Evolutionary conservation across 2,329 filamentous ascomycete species (phyloP), one percentile per base, ranked within the genome.

Genomic region (Grosmannia penicillata): DNA sequence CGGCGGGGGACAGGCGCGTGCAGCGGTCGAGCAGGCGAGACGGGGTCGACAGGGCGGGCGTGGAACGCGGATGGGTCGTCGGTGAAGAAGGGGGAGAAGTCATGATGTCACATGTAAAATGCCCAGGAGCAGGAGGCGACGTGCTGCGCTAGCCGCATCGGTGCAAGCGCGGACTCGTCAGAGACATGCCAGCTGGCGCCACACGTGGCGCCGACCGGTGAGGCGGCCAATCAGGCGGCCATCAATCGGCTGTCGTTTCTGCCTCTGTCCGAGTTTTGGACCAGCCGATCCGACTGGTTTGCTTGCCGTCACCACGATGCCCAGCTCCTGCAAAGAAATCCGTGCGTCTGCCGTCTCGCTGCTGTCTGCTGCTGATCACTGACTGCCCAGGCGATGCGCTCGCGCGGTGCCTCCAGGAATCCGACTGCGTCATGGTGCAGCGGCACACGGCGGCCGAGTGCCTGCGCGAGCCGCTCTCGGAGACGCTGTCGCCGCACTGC

Each of bases 271-370:
- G n/a, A n/a, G n/a, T 31, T 31, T 31, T 18, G 17, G 10, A 21
- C 7, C 15, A n/a, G n/a, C n/a, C n/a, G n/a, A 21, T 31, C 29
- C 18, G 27, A 15, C 21, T 18, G 21, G 4, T 10, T 31, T 14
- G 5, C 21, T 8, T 18, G 17, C 18, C 15, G 8, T n/a, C 11
- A 2, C 17, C 32, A 45, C 25, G 23, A 56, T 96, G 91, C 87
- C 89, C 41, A 86, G 82, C 60, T 95, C 89, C 47, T 98, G 89
- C 66, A 84, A 87, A 75, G 89, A 96, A 61, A 83, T 98, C 56
- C 78, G 89, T 96, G 72, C 49, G 83, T 65, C 18, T 40, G 34
- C 27, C 10, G 17, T 8, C 11, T 4, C 8, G 7, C 24, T 3
- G 14, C 25, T 27, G 10, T 18, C 14, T 15, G n/a, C 41, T 44